Percentiles rank a stretch among this genome's conserved stretches.
Conservation (phyloP, 805 yeast species). For the Scheffersomyces stipitis region DNA sequence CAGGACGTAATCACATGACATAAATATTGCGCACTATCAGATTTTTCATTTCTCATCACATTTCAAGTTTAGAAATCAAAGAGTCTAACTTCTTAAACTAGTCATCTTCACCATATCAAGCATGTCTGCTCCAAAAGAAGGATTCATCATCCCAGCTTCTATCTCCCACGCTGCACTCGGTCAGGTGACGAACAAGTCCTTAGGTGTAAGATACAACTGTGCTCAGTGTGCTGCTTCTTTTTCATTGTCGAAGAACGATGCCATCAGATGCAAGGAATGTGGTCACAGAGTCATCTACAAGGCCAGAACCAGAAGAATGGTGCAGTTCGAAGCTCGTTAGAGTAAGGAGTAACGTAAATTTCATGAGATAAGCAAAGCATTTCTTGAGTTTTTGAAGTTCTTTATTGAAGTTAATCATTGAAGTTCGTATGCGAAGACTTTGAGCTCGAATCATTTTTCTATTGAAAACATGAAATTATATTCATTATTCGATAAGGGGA, state of each 20-base stretch:
- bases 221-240: slow-evolving; percentile 94
- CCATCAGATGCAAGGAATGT: slow-evolving; percentile 97
- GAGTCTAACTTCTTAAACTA: no score
- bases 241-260: slow-evolving; percentile 87
- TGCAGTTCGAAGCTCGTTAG: slow-evolving; percentile 48
- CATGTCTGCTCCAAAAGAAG: slow-evolving; percentile 69
- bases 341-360: no score
- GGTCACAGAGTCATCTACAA: slow-evolving; percentile 97
- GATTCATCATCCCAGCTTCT: slow-evolving; percentile 79
- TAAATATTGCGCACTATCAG: no score
- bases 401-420: no score
- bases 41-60: no score
- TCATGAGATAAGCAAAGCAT: no score
- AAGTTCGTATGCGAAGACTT: no score
- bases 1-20: no score
- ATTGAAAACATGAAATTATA: not conserved
- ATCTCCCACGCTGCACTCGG: slow-evolving; percentile 80
- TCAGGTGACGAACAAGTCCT: slow-evolving; percentile 58
- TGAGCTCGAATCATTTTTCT: no score
- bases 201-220: slow-evolving; percentile 90
- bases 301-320: slow-evolving; percentile 97
- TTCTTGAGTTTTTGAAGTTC: no score
- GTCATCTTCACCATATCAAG: not conserved
- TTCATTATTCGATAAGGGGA: not conserved
- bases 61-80: no score